Percentiles rank a stretch among this genome's conserved stretches.
These are phyloP conservation scores for Aspergillus sojae DNA, from an alignment of 2,329 filamentous ascomycete genomes.

Conservation along the genomic window DNA sequence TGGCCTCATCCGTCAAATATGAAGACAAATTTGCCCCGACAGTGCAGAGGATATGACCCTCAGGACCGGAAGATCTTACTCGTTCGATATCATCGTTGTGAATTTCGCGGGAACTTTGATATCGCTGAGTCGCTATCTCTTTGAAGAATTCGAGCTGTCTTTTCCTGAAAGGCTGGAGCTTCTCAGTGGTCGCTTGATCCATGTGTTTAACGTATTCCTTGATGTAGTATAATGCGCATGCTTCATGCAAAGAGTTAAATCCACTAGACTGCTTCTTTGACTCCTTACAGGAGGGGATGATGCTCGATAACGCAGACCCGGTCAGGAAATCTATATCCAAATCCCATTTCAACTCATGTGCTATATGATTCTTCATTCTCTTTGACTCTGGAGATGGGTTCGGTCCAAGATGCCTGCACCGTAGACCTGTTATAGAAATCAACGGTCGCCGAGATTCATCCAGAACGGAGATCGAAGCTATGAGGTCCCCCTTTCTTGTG, in stretches of 20 bases:
- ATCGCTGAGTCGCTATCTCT: neutral
- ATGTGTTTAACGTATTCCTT: neutral
- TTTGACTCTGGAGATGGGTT: neutral
- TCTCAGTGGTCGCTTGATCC: neutral
- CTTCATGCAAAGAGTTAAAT: neutral
- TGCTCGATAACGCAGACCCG: neutral
- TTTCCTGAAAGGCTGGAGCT: neutral
- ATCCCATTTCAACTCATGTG: constrained; percentile 26
- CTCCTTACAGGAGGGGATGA: neutral
- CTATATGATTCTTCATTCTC: constrained; percentile 2
- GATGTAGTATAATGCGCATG: constrained; percentile 10
- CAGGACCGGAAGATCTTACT: neutral
- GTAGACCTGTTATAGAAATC: constrained; percentile 19
- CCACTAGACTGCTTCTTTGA: neutral
- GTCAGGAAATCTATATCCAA: constrained; percentile 21
- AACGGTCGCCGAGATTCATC: constrained; percentile 1
- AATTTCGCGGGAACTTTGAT: neutral
- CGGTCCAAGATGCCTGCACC: constrained; percentile 7
- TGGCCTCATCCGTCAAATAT: constrained; percentile 4
- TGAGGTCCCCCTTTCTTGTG: constrained; percentile 1
- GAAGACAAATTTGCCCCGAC: constrained; percentile 17
- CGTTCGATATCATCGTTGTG: neutral
- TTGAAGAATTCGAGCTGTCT: neutral
- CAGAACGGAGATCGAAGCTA: constrained; percentile 19
- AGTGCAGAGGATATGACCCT: constrained; percentile 11